Conservation (phyloP, 1,139 yeast genomes). For the Kurtzmaniella quercitrusa region DNA sequence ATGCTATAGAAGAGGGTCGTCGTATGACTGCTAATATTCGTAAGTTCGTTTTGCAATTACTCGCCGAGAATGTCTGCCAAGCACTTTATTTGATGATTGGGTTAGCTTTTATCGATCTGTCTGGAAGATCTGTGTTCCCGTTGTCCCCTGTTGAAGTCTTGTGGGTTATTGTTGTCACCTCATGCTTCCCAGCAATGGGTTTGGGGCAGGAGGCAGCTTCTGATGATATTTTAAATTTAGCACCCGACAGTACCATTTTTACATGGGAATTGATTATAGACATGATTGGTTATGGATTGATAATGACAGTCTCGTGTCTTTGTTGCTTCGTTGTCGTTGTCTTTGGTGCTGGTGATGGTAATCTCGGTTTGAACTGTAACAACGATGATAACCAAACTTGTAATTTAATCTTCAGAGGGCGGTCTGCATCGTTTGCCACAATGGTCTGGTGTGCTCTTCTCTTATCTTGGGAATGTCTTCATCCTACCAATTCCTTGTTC, state of each 20-base stretch:
- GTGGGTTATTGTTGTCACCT: slow-evolving; percentile 76
- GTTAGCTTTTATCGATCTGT: slow-evolving; percentile 59
- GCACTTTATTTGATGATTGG: slow-evolving; percentile 70
- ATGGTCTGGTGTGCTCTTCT: slow-evolving; percentile 89
- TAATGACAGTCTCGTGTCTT: slow-evolving; percentile 73
- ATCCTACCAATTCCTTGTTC: slow-evolving; percentile 69
- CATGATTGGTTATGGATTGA: slow-evolving; percentile 68
- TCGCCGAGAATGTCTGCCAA: slow-evolving; percentile 77
- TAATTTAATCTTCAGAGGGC: slow-evolving; percentile 64
- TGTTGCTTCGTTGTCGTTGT: slow-evolving; percentile 62
- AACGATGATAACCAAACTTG: slow-evolving; percentile 27
- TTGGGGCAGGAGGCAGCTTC: slow-evolving; percentile 68
- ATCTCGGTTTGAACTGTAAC: slow-evolving; percentile 67
- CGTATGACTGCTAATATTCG: slow-evolving; percentile 79
- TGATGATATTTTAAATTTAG: slow-evolving; percentile 61
- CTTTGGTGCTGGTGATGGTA: slow-evolving; percentile 63
- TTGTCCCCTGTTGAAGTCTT: slow-evolving; percentile 75
- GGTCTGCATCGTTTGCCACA: slow-evolving; percentile 76
- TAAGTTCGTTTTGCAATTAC: slow-evolving; percentile 73
- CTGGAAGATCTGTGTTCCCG: slow-evolving; percentile 67
- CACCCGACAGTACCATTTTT: slow-evolving; percentile 64
- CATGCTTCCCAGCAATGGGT: slow-evolving; percentile 88
- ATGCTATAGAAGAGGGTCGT: slow-evolving; percentile 80
- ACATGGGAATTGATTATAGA: slow-evolving; percentile 70
- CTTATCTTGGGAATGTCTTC: slow-evolving; percentile 88